Evolutionary conservation across 345 rosid species (phyloP), one percentile per base, ranked within the genome.

Genomic region (Angophora floribunda): DNA sequence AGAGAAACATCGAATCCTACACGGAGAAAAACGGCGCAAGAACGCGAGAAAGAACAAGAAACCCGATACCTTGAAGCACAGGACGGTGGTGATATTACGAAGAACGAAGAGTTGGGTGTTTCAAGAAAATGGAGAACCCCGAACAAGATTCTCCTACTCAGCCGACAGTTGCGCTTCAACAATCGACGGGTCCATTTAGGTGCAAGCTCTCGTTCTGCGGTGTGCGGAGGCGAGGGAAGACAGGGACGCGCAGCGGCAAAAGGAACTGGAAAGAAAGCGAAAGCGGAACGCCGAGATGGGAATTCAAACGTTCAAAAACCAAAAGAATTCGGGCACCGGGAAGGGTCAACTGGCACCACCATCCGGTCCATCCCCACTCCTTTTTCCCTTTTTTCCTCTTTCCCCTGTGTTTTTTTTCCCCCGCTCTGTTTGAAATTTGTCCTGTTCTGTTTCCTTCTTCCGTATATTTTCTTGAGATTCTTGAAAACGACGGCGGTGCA

Each of bases 221-320:
- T 36, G 82, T 51, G 87, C 89, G 7, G 28, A 86, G 75, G 51
- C 51, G 70, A 51, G 44, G 44, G 85, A 26, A 52, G 87, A 88
- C 45, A 75, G 44, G 22, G 86, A 75, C 63, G 87, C 61, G 47
- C 14, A 55, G 88, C 87, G 85, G 86, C 80, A 88, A 88, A 16
- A 61, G 53, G 45, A 57, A 45, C 26, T 61, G 86, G 28, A 24
- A 41, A 41, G 51, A 61, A 65, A 79, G 89, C 87, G 89, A 88
- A 85, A 52, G 87, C 51, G 87, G 84, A 88, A 85, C 89, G 86
- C 86, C 22, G 52, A 59, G 80, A 28, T 10, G 28, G 13, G 52
- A 55, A 63, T 89, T 89, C 90, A 89, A 89, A 89, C 22, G 88
- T 89, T 89, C 90, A 89, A 89, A 89, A 57, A 9, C 44, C 50